Percentiles rank a stretch among this genome's conserved stretches.
These are phyloP conservation scores for Boehmeria nivea DNA, from an alignment of 306 rosid genomes.

Conservation along the genomic window DNA sequence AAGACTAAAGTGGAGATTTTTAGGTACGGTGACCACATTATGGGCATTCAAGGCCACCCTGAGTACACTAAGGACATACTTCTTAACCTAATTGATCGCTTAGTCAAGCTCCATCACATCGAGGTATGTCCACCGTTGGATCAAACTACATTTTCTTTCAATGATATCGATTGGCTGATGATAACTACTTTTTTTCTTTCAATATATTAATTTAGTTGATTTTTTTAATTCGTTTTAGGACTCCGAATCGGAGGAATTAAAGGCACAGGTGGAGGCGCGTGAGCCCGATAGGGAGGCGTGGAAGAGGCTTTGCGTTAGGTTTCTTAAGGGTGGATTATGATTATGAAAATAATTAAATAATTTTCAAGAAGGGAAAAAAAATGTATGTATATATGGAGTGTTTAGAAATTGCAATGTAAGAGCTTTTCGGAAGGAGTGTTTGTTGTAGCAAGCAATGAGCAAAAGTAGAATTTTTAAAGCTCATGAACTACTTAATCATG, in stretches of 20 bases:
- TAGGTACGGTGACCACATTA: slow-evolving; percentile 56
- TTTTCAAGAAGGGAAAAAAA: neutral
- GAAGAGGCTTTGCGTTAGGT: slow-evolving; percentile 53
- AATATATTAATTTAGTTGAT: neutral
- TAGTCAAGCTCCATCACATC: slow-evolving; percentile 38
- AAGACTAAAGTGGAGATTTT: slow-evolving; percentile 78
- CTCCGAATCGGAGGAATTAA: slow-evolving; percentile 38
- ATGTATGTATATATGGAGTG: neutral
- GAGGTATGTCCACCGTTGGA: slow-evolving; percentile 35
- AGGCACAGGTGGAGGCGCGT: slow-evolving; percentile 30
- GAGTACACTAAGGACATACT: slow-evolving; percentile 76
- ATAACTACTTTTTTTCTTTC: too few species aligned
- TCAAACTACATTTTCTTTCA: too few species aligned
- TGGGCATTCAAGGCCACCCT: slow-evolving; percentile 99
- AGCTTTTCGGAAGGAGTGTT: neutral
- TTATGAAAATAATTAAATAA: neutral
- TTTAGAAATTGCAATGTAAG: too few species aligned
- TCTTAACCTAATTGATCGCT: slow-evolving; percentile 60
- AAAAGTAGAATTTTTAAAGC: neutral
- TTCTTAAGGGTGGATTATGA: slow-evolving; percentile 59
- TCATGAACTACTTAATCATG: neutral
- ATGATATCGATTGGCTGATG: too few species aligned
- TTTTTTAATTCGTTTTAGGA: slow-evolving; percentile 33
- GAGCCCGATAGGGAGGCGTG: slow-evolving; percentile 66
- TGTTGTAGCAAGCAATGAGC: neutral